A percentile compares a stretch with the other conserved stretches of the same genome.
phyloP scores from a whole-genome alignment of 2,329 filamentous ascomycete species.

The Boeremia exigua region DNA sequence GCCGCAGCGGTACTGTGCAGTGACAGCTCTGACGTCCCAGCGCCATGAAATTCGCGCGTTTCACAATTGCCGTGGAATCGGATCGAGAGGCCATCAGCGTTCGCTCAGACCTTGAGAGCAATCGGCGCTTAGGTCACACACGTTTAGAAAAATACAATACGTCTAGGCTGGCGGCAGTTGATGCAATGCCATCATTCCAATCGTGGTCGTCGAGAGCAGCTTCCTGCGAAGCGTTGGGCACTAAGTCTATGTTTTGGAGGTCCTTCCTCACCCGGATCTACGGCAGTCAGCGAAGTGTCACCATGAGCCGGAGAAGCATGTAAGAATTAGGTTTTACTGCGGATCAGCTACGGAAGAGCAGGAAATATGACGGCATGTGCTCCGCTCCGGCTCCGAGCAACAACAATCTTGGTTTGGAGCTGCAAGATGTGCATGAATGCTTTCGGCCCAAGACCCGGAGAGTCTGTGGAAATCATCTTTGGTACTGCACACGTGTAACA shows the following conservation, averaged over 20 bases:
- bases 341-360: conserved; percentile 1
- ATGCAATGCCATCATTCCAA: background rate
- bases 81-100: background rate
- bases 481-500: background rate
- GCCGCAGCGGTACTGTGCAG: conserved; percentile 12
- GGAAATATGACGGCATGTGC: conserved; percentile 12
- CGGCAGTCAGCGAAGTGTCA: background rate
- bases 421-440: background rate
- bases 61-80: conserved; percentile 1
- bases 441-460: background rate
- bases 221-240: background rate
- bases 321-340: conserved; percentile 12
- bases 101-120: background rate
- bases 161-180: background rate
- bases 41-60: conserved; percentile 7
- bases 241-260: background rate
- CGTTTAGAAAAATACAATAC: background rate
- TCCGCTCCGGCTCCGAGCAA: background rate
- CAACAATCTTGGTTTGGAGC: background rate
- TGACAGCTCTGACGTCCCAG: conserved; percentile 26
- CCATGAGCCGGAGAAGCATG: background rate
- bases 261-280: background rate
- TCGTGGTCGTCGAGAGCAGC: no score
- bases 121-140: conserved; percentile 2
- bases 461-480: background rate